Percentiles rank a stretch among this genome's conserved stretches.
Evolutionary conservation across 2,329 filamentous ascomycete species (phyloP).

Genomic region (Cladosporium oxysporum): DNA sequence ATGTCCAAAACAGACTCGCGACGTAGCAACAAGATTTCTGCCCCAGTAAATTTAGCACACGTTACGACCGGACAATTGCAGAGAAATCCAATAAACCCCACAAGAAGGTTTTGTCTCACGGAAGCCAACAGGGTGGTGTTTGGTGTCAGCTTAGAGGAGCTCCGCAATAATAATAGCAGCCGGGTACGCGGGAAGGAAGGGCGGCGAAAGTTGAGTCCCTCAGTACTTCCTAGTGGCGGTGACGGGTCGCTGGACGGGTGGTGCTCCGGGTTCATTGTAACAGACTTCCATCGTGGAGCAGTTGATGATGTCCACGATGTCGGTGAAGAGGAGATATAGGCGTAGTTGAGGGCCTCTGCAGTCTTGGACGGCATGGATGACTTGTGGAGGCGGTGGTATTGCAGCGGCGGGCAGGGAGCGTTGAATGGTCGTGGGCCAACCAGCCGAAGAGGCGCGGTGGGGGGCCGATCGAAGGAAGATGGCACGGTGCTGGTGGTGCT

Average conservation of each 20-base stretch:
- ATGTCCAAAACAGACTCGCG: background rate
- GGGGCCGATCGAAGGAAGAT: conserved; percentile 1
- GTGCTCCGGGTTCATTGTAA: background rate
- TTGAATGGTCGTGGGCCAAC: conserved; percentile 5
- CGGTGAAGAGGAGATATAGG: conserved; percentile 17
- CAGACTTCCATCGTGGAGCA: background rate
- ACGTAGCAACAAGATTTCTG: background rate
- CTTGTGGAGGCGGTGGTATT: background rate
- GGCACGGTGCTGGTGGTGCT: background rate
- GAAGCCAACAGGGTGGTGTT: conserved; percentile 5
- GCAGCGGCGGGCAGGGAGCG: conserved; percentile 9
- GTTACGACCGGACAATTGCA: background rate
- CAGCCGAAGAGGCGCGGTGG: background rate
- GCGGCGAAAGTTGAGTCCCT: background rate
- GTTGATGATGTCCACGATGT: background rate
- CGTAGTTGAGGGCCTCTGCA: background rate
- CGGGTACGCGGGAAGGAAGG: background rate
- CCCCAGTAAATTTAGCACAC: background rate
- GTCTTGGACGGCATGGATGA: conserved; percentile 14
- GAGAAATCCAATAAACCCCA: background rate
- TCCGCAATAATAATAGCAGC: conserved; percentile 10
- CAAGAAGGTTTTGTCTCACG: conserved; percentile 12
- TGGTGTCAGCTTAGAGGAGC: conserved; percentile 15
- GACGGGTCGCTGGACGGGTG: background rate
- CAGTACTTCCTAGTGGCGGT: background rate